These are phyloP conservation scores for Talaromyces sp. DNA, from an alignment of 2,329 filamentous ascomycete genomes.

Conservation along the genomic window DNA sequence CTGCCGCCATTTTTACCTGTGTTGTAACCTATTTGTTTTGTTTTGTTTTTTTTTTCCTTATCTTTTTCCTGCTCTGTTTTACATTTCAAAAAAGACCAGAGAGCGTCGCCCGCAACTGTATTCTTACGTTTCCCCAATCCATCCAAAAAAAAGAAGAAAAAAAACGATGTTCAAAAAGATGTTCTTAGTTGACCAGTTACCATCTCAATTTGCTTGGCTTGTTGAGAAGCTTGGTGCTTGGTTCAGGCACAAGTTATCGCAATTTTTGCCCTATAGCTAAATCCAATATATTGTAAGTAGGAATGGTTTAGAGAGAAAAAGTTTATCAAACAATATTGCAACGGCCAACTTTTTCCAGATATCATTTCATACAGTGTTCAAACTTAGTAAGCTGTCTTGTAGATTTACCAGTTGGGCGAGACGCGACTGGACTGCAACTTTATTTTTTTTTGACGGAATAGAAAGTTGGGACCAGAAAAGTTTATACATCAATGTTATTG, in stretches of 20 bases:
- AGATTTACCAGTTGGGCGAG: too few species aligned
- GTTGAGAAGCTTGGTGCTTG: background rate
- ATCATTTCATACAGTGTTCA: background rate
- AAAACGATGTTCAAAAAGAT: background rate
- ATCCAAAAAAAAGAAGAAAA: background rate
- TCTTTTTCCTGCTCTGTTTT: background rate
- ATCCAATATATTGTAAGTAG: background rate
- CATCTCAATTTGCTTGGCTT: background rate
- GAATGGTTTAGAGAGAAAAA: background rate
- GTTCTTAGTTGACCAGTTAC: background rate
- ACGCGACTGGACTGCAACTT: too few species aligned
- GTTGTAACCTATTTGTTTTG: background rate
- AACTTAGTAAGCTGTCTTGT: background rate
- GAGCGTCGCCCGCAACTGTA: background rate
- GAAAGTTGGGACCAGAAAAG: too few species aligned
- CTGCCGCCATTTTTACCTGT: background rate
- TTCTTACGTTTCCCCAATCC: background rate
- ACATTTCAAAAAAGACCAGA: background rate
- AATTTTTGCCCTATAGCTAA: background rate
- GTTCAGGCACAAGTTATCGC: background rate
- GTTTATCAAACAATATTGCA: background rate
- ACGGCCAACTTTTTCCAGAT: background rate
- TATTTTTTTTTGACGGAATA: too few species aligned
- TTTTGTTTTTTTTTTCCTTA: background rate
- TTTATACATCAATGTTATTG: background rate